Conservation (phyloP, 257 asterid species). For the Solanum pennellii region DNA sequence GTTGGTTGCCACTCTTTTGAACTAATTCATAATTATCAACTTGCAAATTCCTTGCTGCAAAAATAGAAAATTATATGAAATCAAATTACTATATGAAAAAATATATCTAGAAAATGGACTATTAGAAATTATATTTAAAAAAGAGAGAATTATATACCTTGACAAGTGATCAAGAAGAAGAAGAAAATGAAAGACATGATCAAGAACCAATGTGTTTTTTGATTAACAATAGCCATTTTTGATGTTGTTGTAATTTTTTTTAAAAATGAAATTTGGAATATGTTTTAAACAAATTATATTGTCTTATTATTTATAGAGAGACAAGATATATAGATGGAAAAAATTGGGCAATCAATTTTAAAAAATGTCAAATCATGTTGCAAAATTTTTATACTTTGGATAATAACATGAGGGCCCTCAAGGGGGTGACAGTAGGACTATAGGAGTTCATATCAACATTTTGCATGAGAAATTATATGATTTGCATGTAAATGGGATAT, state of each 20-base stretch:
- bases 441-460: neutral
- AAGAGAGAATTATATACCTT: neutral
- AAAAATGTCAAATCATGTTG: neutral
- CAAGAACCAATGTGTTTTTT: neutral
- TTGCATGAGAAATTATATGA: neutral
- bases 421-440: neutral
- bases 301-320: neutral
- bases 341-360: neutral
- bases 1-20: neutral
- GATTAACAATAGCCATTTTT: neutral
- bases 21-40: neutral
- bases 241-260: neutral
- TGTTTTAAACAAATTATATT: neutral
- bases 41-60: slow-evolving; percentile 1
- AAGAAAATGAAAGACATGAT: neutral
- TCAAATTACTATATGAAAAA: neutral
- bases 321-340: neutral
- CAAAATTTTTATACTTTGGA: neutral
- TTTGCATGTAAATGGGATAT: neutral
- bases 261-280: neutral
- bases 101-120: too few relatives aligned
- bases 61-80: neutral
- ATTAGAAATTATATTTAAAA: neutral
- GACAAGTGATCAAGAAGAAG: slow-evolving; percentile 4
- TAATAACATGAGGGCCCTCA: neutral